Evolutionary conservation across 1,284 basidiomycete species (phyloP).

Genomic region (Heterobasidion parviporum): DNA sequence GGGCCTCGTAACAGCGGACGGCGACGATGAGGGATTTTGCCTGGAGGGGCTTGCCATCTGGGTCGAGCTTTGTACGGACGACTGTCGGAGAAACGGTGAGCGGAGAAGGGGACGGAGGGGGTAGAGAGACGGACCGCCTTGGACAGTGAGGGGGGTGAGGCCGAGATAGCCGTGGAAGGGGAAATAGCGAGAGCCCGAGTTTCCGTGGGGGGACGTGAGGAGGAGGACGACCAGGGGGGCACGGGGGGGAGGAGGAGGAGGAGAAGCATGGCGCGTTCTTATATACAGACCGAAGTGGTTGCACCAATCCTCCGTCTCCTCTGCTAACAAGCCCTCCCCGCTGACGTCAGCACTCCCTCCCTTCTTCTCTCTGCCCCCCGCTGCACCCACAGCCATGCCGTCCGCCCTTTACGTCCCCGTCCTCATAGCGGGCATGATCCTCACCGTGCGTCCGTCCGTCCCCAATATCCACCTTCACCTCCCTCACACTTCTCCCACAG

Average conservation of each 20-base stretch:
- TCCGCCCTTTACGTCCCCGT: slow-evolving; percentile 34
- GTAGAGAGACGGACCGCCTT: slow-evolving; percentile 48
- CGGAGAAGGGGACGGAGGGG: slow-evolving; percentile 7
- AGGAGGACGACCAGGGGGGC: slow-evolving; percentile 53
- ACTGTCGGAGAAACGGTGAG: slow-evolving; percentile 26
- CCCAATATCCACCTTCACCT: too few species aligned
- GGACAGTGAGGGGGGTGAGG: slow-evolving; percentile 68
- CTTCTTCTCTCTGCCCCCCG: not conserved
- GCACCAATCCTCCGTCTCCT: not conserved
- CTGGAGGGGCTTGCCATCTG: slow-evolving; percentile 55
- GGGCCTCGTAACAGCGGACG: slow-evolving; percentile 72
- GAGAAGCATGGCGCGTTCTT: slow-evolving; percentile 8
- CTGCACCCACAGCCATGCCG: slow-evolving; percentile 15
- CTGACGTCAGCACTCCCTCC: slow-evolving; percentile 8
- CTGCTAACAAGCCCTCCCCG: not conserved
- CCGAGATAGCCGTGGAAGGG: slow-evolving; percentile 73
- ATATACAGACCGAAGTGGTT: not conserved
- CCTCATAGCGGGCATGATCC: slow-evolving; percentile 71
- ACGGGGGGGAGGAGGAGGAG: slow-evolving; percentile 12
- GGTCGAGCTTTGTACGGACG: slow-evolving; percentile 62
- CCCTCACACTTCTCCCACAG: slow-evolving; percentile 27
- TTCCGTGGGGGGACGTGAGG: slow-evolving; percentile 53
- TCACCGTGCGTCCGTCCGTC: slow-evolving; percentile 43
- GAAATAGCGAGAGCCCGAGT: slow-evolving; percentile 58
- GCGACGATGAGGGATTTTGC: slow-evolving; percentile 59